Evolutionary conservation across 1,139 yeast genomes (phyloP), one percentile per base, ranked within the genome.

Genomic region (Debaryomyces psychrophilus): DNA sequence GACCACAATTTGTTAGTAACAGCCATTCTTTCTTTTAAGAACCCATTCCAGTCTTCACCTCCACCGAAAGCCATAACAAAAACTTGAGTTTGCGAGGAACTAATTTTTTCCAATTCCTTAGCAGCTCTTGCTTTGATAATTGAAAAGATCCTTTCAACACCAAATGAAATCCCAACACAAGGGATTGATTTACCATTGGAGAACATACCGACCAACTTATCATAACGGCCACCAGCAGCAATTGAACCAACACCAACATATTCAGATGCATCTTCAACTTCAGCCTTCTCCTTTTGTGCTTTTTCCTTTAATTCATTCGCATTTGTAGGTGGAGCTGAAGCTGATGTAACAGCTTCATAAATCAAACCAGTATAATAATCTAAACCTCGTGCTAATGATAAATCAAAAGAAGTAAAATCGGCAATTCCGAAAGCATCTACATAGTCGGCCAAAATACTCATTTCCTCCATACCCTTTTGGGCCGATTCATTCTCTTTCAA

Each of bases 221-320:
- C 99, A 68, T 93, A 93, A 68, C 99, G 88, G 55, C 99, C 99
- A 71, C 99, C 99, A 38, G 97, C 99, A 47, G 97, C 96, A 58
- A 93, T 90, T 7, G 98, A 92, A 25, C 99, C 99, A 44, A 93
- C 97, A 58, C 99, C 99, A 43, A 93, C 98, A 59, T 87, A 90
- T 54, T 90, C 98, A 44, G 96, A 87, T 45, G 96, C 96, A 69
- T 93, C 99, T 56, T 90, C 98, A 44, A 82, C 90, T 22, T 77
- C 84, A 45, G 62, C 62, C 47, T 60, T 63, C 43, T 60, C 66
- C 47, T 64, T 61, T 41, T 67, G 64, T 44, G 82, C 77, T 59
- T 78, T 79, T 50, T 76, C 79, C 63, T 85, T 83, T 60, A 83
- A 69, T 60, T 82, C 86, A 33, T 71, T 75, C 9, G 93, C 93